Evolutionary conservation across 306 rosid genomes (phyloP).

Genomic region (Elaeagnus macrophylla): DNA sequence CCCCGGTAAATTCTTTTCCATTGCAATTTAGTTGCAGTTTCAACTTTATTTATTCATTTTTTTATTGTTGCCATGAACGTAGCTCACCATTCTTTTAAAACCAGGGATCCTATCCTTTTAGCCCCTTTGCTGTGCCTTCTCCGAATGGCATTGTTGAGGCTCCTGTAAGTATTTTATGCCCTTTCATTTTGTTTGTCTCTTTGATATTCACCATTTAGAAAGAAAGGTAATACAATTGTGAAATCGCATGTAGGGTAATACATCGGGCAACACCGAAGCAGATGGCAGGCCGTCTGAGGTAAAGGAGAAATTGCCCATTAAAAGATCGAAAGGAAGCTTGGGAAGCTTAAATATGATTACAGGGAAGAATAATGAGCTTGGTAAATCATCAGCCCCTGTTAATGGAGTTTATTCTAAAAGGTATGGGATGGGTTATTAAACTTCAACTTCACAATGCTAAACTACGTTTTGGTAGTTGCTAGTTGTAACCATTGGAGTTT

Average conservation of each 20-base stretch:
- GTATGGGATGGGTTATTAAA: conserved; percentile 22
- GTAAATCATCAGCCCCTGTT: conserved; percentile 62
- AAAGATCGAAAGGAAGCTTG: conserved; percentile 96
- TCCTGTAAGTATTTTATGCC: conserved; percentile 51
- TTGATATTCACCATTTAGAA: conserved; percentile 5
- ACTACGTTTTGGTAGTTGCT: not conserved
- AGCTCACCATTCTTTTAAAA: conserved; percentile 9
- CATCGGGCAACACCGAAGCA: conserved; percentile 69
- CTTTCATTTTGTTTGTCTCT: conserved; percentile 1
- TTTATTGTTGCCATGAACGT: conserved; percentile 10
- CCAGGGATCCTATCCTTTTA: conserved; percentile 96
- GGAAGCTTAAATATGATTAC: conserved; percentile 98
- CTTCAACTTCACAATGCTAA: not conserved
- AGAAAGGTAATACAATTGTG: conserved; percentile 16
- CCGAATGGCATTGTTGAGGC: conserved; percentile 88
- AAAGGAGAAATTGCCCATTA: conserved; percentile 88
- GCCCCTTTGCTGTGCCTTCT: conserved; percentile 88
- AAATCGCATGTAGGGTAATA: conserved; percentile 63
- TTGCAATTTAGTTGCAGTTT: conserved; percentile 19
- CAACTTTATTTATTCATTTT: conserved; percentile 20
- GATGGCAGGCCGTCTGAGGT: conserved; percentile 76
- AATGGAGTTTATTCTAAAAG: conserved; percentile 86
- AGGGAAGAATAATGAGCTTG: conserved; percentile 70
- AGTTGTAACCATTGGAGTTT: not conserved
- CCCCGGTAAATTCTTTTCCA: conserved; percentile 59